Conservation (phyloP, 306 rosid species). For the Gastrolobium bilobum region DNA sequence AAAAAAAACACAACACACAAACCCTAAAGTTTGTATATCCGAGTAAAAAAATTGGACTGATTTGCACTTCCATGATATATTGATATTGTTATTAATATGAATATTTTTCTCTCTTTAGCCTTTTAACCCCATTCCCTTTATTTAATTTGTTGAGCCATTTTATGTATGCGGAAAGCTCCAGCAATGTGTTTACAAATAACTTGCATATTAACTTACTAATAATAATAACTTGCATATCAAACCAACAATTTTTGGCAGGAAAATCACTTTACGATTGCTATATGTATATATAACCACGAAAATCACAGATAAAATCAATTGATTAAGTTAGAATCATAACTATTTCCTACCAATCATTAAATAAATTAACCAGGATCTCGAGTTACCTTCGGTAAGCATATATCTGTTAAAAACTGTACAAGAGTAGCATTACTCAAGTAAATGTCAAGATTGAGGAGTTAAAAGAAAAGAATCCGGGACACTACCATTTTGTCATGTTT, state of each 20-base stretch:
- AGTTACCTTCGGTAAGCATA: background rate
- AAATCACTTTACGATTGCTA: background rate
- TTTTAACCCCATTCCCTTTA: background rate
- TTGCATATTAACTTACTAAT: background rate
- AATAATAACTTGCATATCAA: slow-evolving; percentile 24
- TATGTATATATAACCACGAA: background rate
- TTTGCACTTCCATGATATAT: background rate
- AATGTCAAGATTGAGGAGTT: background rate
- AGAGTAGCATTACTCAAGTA: background rate
- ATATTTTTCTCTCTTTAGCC: background rate
- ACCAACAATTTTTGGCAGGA: background rate
- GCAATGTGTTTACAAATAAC: slow-evolving; percentile 8
- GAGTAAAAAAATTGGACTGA: background rate
- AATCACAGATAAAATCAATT: background rate
- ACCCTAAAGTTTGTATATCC: background rate
- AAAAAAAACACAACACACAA: background rate
- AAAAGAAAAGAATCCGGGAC: background rate
- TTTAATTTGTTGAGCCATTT: slow-evolving; percentile 53
- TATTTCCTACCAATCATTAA: background rate
- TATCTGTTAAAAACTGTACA: background rate
- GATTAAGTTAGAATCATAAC: background rate
- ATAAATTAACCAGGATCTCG: background rate
- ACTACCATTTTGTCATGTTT: no score
- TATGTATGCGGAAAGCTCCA: slow-evolving; percentile 41
- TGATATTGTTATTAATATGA: background rate